Evolutionary conservation across 345 rosid genomes (phyloP).

Genomic region (Mallotus nudiflorus): DNA sequence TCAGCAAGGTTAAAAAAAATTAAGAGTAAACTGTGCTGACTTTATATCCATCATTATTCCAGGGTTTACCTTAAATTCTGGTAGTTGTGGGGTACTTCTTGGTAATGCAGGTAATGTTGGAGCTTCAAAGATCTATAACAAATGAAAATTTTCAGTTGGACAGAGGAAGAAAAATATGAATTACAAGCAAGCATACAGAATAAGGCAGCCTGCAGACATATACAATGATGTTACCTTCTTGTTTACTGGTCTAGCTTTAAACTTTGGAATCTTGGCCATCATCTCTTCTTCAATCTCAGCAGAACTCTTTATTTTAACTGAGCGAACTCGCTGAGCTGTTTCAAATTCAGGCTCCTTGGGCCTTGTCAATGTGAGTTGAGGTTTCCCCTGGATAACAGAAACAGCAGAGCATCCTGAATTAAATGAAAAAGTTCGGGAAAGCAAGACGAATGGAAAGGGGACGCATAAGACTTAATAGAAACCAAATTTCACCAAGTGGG

Average conservation of each 20-base stretch:
- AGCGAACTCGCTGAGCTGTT: constrained; percentile 84
- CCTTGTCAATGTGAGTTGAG: constrained; percentile 77
- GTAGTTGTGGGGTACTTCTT: constrained; percentile 74
- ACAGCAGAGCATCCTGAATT: constrained; percentile 30
- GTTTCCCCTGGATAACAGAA: constrained; percentile 44
- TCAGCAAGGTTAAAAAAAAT: not conserved
- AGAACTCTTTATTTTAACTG: constrained; percentile 76
- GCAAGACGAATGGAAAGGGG: not conserved
- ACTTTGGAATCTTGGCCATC: constrained; percentile 94
- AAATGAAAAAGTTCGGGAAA: constrained; percentile 8
- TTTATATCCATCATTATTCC: not conserved
- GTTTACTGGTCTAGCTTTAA: constrained; percentile 95
- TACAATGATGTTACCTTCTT: constrained; percentile 76
- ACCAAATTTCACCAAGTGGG: not conserved
- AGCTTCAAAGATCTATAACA: constrained; percentile 68
- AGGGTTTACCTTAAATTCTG: constrained; percentile 74
- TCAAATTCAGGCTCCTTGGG: constrained; percentile 94
- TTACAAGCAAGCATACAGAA: not conserved
- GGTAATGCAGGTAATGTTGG: constrained; percentile 57
- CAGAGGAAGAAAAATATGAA: not conserved
- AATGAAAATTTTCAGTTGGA: not conserved
- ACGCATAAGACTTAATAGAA: not conserved
- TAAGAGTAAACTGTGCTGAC: not conserved
- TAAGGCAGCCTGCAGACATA: not conserved
- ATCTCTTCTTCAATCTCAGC: constrained; percentile 97